Base-by-base conservation (phyloP, 495 filamentous ascomycete genomes). In the Aspergillus bridgeri region DNA sequence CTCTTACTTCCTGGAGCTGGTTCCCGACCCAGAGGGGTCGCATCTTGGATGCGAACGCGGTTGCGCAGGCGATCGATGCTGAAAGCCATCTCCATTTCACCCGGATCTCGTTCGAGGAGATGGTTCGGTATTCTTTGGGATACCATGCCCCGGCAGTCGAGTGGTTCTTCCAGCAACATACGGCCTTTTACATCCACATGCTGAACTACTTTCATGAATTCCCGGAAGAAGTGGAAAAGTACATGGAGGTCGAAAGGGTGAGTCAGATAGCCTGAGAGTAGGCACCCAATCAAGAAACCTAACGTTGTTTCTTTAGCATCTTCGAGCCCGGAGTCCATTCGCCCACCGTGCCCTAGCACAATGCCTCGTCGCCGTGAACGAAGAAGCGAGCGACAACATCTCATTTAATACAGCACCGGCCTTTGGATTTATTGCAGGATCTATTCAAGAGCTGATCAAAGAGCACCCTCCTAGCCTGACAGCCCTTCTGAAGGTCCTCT, bases 51-150 rank as follows among this genome's bases (percentile, higher is more conserved):
- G 51, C 70, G 2, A 44, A 53, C 3, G 51, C 52, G 3, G 69
- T 77, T 54, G 75, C 75, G 2, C 44, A 55, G 3, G 71, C 63
- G 2, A 76, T 78, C 49, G 74, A 78, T 29, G 61, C 67, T 5
- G 74, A 77, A 58, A 78, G 75, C 45, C 74, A 76, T 64, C 63
- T 75, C 23, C 75, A 77, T n/a, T 76, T 77, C 21, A 66, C 54
- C 18, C 70, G 62, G 8, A 68, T 78, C 52, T 62, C 67, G 6
- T 78, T 78, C 47, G 74, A 78, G 51, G 74, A 75, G 23, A 53
- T 74, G 27, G 73, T 78, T 19, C 70, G 75, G 15, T 71, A 70
- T 42, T 65, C 75, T 5, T 57, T 78, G 52, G 74, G 73, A 1
- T 77, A 76, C 24, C 29, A 56, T 42, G 58, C 68, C 3, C 18